phyloP scores from a whole-genome alignment of 2,329 filamentous ascomycete genomes.

The Pseudocercospora fijiensis region DNA sequence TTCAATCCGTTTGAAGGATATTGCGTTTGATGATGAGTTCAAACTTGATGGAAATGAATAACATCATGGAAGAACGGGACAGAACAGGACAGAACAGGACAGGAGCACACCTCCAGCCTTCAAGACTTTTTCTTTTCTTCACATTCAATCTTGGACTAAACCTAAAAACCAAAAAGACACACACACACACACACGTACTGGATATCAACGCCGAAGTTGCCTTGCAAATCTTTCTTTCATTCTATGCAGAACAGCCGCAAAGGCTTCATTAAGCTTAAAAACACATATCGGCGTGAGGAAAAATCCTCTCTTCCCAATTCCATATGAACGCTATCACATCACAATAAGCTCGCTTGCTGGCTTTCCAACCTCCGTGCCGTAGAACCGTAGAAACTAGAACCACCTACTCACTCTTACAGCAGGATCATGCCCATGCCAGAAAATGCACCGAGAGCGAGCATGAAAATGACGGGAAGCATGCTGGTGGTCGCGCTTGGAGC shows the following conservation, averaged over 20 bases:
- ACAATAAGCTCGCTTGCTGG: neutral
- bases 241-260: neutral
- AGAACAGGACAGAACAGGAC: too few species aligned
- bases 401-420: conserved; percentile 32
- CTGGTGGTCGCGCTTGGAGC: conserved; percentile 24
- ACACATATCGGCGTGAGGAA: neutral
- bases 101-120: too few species aligned
- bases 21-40: too few species aligned
- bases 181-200: too few species aligned
- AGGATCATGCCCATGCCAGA: conserved; percentile 38
- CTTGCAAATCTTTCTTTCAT: too few species aligned
- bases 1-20: too few species aligned
- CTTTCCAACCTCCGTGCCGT: conserved; percentile 5
- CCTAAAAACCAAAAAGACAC: too few species aligned
- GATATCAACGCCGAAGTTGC: too few species aligned
- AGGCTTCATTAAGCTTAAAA: conserved; percentile 10
- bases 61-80: too few species aligned
- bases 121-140: too few species aligned
- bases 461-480: conserved; percentile 31
- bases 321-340: conserved; percentile 8
- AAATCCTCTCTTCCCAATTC: neutral
- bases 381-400: conserved; percentile 2
- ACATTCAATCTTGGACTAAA: too few species aligned
- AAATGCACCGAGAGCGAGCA: conserved; percentile 29
- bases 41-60: too few species aligned